These are phyloP conservation scores for Phytophthora boehmeriae DNA, from an alignment of 352 stramenopile species.

Conservation along the genomic window DNA sequence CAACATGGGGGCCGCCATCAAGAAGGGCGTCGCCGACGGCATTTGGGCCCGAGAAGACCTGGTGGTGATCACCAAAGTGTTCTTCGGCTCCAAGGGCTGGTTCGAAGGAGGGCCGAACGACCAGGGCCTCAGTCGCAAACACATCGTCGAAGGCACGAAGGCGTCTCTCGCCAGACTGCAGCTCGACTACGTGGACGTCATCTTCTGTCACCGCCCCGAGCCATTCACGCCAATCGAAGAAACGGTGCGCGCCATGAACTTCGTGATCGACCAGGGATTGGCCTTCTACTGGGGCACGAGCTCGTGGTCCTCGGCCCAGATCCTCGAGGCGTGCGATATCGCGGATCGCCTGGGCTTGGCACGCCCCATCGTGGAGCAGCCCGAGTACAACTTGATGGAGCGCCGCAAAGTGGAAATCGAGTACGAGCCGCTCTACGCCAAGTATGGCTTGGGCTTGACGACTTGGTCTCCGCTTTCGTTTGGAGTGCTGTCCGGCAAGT, in stretches of 20 bases:
- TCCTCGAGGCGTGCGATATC: slow-evolving; percentile 50
- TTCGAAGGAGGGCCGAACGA: slow-evolving; percentile 15
- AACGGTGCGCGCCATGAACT: slow-evolving; percentile 37
- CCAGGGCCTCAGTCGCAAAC: slow-evolving; percentile 35
- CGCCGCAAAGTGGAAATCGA: slow-evolving; percentile 33
- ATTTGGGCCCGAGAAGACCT: too few relatives aligned
- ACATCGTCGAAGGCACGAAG: slow-evolving; percentile 36
- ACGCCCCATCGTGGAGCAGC: slow-evolving; percentile 49
- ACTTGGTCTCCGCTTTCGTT: slow-evolving; percentile 66
- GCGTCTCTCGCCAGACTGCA: slow-evolving; percentile 21
- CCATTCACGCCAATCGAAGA: slow-evolving; percentile 37
- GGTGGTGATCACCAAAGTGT: slow-evolving; percentile 63
- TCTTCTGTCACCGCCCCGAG: slow-evolving; percentile 41
- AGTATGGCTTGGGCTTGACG: slow-evolving; percentile 65
- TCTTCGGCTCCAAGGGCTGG: slow-evolving; percentile 27
- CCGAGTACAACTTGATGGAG: slow-evolving; percentile 58
- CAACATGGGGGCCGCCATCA: too few relatives aligned
- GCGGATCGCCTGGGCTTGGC: slow-evolving; percentile 40
- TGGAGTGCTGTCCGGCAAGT: slow-evolving; percentile 75
- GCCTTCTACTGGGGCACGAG: slow-evolving; percentile 57
- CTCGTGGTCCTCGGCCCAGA: slow-evolving; percentile 47
- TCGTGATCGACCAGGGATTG: slow-evolving; percentile 44
- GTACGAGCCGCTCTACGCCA: slow-evolving; percentile 43
- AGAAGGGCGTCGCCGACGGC: too few relatives aligned
- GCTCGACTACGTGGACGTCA: slow-evolving; percentile 40